Evolutionary conservation across 164 flowering plant genomes (phyloP).

Genomic region (Sextonia rubra): DNA sequence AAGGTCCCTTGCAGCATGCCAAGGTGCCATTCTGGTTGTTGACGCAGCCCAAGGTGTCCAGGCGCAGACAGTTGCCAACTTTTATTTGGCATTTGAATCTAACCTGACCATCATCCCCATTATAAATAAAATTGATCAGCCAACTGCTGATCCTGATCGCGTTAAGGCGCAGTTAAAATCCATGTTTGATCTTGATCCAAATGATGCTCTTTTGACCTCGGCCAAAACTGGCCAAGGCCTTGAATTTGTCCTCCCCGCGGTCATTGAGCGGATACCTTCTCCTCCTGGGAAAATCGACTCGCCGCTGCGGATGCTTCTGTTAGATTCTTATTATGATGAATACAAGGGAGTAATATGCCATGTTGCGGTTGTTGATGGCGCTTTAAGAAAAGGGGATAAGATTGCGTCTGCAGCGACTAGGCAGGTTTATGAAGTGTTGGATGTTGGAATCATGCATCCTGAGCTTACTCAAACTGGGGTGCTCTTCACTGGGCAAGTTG

Average conservation of each 20-base stretch:
- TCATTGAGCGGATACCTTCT: constrained; percentile 85
- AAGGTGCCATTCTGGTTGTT: constrained; percentile 94
- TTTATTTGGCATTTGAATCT: constrained; percentile 94
- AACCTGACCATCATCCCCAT: constrained; percentile 77
- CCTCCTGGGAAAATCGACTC: constrained; percentile 70
- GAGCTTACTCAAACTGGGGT: constrained; percentile 81
- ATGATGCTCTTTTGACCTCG: constrained; percentile 71
- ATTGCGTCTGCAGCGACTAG: constrained; percentile 83
- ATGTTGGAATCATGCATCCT: constrained; percentile 96
- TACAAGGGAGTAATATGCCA: constrained; percentile 97
- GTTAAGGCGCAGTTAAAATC: constrained; percentile 86
- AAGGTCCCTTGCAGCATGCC: constrained; percentile 97
- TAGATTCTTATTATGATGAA: constrained; percentile 96
- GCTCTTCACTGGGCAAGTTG: constrained; percentile 92
- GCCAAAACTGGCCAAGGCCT: constrained; percentile 98
- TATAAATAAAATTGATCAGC: constrained; percentile 95
- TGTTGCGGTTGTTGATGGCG: constrained; percentile 96
- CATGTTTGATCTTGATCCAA: constrained; percentile 90
- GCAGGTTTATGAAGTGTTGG: constrained; percentile 72
- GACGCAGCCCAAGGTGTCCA: constrained; percentile 99
- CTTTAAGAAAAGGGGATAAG: constrained; percentile 75
- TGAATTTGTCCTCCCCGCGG: constrained; percentile 90
- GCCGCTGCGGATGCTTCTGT: constrained; percentile 79
- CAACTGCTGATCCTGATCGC: constrained; percentile 94
- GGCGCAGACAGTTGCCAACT: constrained; percentile 97